Base-by-base conservation (phyloP, 257 asterid genomes). In the Phtheirospermum japonicum region DNA sequence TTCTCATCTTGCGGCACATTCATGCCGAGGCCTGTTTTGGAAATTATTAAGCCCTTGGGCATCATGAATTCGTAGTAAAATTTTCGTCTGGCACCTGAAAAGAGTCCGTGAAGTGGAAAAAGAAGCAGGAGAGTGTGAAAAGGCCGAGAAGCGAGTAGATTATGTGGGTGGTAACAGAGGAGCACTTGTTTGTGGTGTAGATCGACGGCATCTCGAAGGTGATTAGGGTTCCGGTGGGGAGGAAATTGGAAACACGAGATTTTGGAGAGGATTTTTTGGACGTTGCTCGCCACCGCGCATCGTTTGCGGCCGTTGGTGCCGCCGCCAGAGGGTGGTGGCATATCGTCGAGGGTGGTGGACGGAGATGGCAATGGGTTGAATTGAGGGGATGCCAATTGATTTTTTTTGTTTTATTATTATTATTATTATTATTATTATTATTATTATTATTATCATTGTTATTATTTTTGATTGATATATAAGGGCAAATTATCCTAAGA, bases 31-130 rank as follows among this genome's bases (percentile, higher is more conserved):
- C 90, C 95, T 3, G 83, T 19, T 79, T 83, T 91, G 84, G 88
- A 91, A 10, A 88, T 97, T 9, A 86, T 85, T 46, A 91, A 60
- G 6, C 96, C 97, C 5, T 32, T 71, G 0, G 82, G 89, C 0
- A 94, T 86, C 4, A 88, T 96, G 17, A 91, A 88, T 5, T 96
- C 98, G 63, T 91, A 86, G 69, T 85, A 84, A 23, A 86, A 61
- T 39, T 86, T 91, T 28, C 95, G 95, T 20, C 86, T 90, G 0
- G 88, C 17, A 86, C 85, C 10, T 80, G 83, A 71, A 88, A 91
- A 56, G 95, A 86, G 71, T 91, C 98, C 0, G 98, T 91, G 81
- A 91, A 91, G 77, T 91, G 97, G 65, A 91, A 91, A 84, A 91
- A 91, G 74, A 91, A 91, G 78, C 98, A 91, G 0, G 96, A 90